phyloP scores from a whole-genome alignment of 2,329 filamentous ascomycete species.

The Fonsecaea pugnacius region DNA sequence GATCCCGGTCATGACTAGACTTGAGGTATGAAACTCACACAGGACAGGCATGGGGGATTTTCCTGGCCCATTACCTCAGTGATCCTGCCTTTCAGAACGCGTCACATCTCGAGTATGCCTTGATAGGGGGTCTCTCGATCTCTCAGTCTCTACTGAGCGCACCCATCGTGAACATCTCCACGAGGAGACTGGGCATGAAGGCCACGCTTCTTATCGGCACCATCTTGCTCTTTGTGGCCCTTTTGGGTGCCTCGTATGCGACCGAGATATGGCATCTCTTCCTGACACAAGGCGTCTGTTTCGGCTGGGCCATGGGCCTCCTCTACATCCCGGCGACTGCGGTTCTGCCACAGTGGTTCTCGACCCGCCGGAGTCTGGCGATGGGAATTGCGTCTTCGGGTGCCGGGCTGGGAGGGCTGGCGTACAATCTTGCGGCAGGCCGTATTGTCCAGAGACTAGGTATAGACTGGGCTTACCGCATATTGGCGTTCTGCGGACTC shows the following conservation, averaged over 20 bases:
- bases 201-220: conserved; percentile 35
- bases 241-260: conserved; percentile 39
- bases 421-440: conserved; percentile 38
- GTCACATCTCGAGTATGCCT: conserved; percentile 39
- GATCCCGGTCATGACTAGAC: neutral
- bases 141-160: conserved; percentile 37
- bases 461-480: conserved; percentile 38
- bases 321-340: conserved; percentile 36
- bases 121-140: conserved; percentile 41
- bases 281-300: conserved; percentile 37
- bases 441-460: conserved; percentile 38
- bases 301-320: conserved; percentile 39
- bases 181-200: conserved; percentile 30
- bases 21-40: neutral
- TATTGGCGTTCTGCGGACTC: conserved; percentile 39
- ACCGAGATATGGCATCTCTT: conserved; percentile 37
- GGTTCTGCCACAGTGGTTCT: conserved; percentile 41
- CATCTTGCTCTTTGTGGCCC: conserved; percentile 30
- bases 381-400: conserved; percentile 40
- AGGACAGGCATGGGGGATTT: conserved; percentile 46
- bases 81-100: conserved; percentile 39
- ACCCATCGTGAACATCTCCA: conserved; percentile 37
- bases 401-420: conserved; percentile 40
- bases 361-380: conserved; percentile 38
- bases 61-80: conserved; percentile 48